Base-by-base conservation (phyloP, 495 filamentous ascomycete species). In the Hypomontagnella submonticulosa region DNA sequence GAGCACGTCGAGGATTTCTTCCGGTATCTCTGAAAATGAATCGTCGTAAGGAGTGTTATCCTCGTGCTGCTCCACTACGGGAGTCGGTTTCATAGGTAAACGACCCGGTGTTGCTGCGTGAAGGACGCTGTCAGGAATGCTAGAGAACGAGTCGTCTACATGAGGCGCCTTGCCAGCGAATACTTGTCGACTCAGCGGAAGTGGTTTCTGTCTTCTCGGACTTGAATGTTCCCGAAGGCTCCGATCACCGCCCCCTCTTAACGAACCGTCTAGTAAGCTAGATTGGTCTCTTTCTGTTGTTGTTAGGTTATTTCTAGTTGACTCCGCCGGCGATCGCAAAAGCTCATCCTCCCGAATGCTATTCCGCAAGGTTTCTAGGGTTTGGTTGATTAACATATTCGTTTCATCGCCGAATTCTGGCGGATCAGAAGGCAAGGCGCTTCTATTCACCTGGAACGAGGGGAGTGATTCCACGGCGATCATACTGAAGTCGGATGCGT, bases 21-120 rank as follows among this genome's bases (percentile, higher is more conserved):
- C 74, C 30, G 82, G 79, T 23, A 85, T 80, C 33, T 80, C 76
- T 1, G 83, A 84, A 59, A 84, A 84, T 2, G 81, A 83, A 50
- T 84, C 81, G 1, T 83, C 78, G 41, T 83, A 82, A n/a, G 43
- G 57, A 56, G 61, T 72, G 18, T 63, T 38, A 12, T 77, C 65
- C 5, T 70, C 63, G 1, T 43, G 44, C n/a, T 54, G 67, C 3
- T 55, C 20, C 16, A 18, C 38, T 4, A 37, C 49, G 30, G 57
- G 56, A 38, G 60, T 67, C 18, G 59, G 53, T 12, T 70, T 73
- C 47, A 65, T 61, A 13, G 65, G 61, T 6, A 57, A 58, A n/a
- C 69, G 69, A 18, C 64, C 56, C 32, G 72, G 72, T 7, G 72
- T 74, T 4, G 72, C 64, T 16, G 72, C 67, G 20, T 51, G 56